Percentiles rank a stretch among this genome's conserved stretches.
Evolutionary conservation across 306 rosid genomes (phyloP).

Genomic region (Lotus japonicus): DNA sequence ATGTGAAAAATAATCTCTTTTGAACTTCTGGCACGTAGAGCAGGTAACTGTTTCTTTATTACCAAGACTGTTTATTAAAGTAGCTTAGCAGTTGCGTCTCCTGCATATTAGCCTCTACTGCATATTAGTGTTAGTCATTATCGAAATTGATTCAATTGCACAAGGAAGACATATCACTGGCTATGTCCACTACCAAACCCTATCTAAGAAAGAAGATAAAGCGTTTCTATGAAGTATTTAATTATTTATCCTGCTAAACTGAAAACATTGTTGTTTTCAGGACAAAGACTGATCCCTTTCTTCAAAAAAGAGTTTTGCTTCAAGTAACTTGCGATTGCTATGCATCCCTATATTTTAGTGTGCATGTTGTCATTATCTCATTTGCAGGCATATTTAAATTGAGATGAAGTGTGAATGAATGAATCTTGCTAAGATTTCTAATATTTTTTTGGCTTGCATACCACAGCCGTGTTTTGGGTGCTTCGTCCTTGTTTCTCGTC

Average conservation of each 20-base stretch:
- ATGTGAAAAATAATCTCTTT: neutral
- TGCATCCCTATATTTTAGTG: neutral
- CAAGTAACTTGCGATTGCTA: neutral
- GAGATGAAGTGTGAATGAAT: neutral
- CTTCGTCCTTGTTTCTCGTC: conserved; percentile 84
- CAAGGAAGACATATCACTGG: no score
- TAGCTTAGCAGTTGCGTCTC: no score
- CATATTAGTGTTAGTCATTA: no score
- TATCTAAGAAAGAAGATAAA: neutral
- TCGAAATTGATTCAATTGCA: no score
- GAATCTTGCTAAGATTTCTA: neutral
- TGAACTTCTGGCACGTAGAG: neutral
- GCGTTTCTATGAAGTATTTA: neutral
- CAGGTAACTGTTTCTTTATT: neutral
- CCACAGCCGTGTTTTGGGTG: conserved; percentile 75
- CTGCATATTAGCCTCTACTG: no score
- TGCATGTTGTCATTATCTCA: neutral
- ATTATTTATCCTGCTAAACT: neutral
- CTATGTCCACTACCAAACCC: neutral
- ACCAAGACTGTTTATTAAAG: no score
- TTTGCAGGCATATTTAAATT: neutral
- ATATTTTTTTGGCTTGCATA: neutral
- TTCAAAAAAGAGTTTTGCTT: neutral
- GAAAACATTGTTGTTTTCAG: neutral
- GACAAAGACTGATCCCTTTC: neutral